Conservation (phyloP, 257 asterid genomes). For the Linderniella brevidens region DNA sequence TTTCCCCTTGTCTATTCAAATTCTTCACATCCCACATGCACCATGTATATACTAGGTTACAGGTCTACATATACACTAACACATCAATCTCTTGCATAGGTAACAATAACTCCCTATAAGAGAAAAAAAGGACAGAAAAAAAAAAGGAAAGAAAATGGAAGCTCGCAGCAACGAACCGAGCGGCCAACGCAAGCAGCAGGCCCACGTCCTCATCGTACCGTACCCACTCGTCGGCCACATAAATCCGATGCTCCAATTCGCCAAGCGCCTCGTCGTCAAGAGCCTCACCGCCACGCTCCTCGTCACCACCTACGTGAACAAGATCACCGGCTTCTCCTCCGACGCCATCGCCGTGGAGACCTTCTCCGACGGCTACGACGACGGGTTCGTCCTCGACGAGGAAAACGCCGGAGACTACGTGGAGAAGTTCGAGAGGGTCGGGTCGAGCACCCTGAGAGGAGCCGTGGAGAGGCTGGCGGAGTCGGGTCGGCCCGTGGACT, state of each 20-base stretch:
- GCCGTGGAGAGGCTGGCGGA: slow-evolving; percentile 6
- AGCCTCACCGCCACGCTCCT: slow-evolving; percentile 13
- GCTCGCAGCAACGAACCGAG: too few relatives aligned
- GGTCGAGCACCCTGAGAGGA: slow-evolving; percentile 8
- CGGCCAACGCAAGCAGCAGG: too few relatives aligned
- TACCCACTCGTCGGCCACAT: slow-evolving; percentile 36
- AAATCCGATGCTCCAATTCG: slow-evolving; percentile 37
- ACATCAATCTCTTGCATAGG: too few relatives aligned
- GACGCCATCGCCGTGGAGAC: slow-evolving; percentile 14
- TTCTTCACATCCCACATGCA: too few relatives aligned
- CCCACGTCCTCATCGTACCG: slow-evolving; percentile 27
- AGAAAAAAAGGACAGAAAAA: too few relatives aligned
- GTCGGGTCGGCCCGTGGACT: slow-evolving; percentile 20
- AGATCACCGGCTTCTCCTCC: slow-evolving; percentile 9
- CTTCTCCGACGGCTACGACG: slow-evolving; percentile 34
- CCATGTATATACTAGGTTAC: too few relatives aligned
- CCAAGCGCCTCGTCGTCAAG: slow-evolving; percentile 23
- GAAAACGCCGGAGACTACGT: not conserved
- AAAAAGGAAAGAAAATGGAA: too few relatives aligned
- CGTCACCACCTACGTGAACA: slow-evolving; percentile 11
- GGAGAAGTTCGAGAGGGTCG: slow-evolving; percentile 8
- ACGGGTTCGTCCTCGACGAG: slow-evolving; percentile 3
- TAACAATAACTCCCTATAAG: too few relatives aligned
- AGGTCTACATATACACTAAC: too few relatives aligned
- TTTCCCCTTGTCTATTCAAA: too few relatives aligned